These are phyloP conservation scores for Sclerotinia sclerotiorum DNA, from an alignment of 2,329 filamentous ascomycete genomes.

Conservation along the genomic window DNA sequence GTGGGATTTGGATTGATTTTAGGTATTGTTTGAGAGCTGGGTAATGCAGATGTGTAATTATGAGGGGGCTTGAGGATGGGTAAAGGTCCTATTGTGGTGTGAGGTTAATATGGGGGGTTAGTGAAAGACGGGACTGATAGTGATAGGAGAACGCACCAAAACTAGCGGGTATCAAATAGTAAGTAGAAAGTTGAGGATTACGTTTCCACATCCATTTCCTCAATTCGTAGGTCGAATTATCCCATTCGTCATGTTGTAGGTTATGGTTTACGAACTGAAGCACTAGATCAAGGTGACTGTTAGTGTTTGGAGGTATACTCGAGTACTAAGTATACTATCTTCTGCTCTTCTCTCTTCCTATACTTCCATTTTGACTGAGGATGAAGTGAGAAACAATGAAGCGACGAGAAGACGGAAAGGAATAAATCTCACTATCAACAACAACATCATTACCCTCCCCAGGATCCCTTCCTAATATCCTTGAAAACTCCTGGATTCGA, in stretches of 20 bases:
- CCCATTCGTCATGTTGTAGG: slow-evolving; percentile 54
- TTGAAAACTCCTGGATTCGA: slow-evolving; percentile 57
- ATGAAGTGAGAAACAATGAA: background rate
- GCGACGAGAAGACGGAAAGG: background rate
- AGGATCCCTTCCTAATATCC: slow-evolving; percentile 52
- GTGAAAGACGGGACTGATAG: slow-evolving; percentile 34
- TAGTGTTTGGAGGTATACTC: background rate
- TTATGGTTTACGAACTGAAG: slow-evolving; percentile 44
- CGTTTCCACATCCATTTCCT: slow-evolving; percentile 47
- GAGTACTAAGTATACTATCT: too few species aligned
- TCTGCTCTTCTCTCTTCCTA: too few species aligned
- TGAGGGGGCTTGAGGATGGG: background rate
- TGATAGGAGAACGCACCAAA: background rate
- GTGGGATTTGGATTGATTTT: slow-evolving; percentile 33
- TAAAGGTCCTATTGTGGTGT: too few species aligned
- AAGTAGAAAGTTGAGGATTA: slow-evolving; percentile 44
- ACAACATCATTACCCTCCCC: slow-evolving; percentile 46
- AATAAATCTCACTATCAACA: slow-evolving; percentile 44
- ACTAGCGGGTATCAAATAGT: slow-evolving; percentile 45
- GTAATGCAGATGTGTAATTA: background rate
- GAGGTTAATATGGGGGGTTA: background rate
- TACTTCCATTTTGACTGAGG: background rate
- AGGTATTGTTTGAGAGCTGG: background rate
- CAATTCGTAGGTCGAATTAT: slow-evolving; percentile 49
- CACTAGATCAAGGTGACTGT: slow-evolving; percentile 39